Conservation (phyloP, 2,329 filamentous ascomycete genomes). For the Ciborinia camelliae region DNA sequence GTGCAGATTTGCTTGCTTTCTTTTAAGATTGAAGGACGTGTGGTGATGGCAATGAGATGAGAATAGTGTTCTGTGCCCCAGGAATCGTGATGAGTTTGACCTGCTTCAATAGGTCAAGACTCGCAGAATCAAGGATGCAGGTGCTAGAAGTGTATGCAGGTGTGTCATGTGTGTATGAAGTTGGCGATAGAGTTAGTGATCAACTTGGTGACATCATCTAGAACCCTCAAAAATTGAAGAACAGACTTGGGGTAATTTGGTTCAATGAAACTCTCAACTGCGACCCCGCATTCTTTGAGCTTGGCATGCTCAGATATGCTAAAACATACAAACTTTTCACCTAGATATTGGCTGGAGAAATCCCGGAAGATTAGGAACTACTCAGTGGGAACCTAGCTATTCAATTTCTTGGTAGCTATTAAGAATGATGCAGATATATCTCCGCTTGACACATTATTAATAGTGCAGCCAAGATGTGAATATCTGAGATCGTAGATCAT, state of each 20-base stretch:
- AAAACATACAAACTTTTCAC: neutral
- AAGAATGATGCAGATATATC: slow-evolving; percentile 2
- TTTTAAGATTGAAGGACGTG: neutral
- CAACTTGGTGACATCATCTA: neutral
- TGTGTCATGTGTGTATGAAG: neutral
- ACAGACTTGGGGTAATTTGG: neutral
- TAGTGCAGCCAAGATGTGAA: neutral
- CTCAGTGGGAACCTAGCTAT: neutral
- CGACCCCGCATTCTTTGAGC: neutral
- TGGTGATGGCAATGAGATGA: neutral
- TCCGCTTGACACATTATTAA: neutral
- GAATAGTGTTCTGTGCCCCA: neutral
- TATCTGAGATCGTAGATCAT: neutral
- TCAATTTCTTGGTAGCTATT: neutral
- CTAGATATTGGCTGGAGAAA: neutral
- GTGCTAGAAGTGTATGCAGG: neutral
- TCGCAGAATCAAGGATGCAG: neutral
- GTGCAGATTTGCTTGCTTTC: neutral
- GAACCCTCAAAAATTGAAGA: neutral
- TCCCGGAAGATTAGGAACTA: neutral
- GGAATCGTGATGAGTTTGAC: neutral
- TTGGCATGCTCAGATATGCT: neutral
- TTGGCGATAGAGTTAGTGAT: neutral
- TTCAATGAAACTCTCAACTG: neutral
- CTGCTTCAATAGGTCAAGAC: neutral